Evolutionary conservation across 1,284 basidiomycete genomes (phyloP), one percentile per base, ranked within the genome.

Genomic region (Apiotrichum mycotoxinovorans): DNA sequence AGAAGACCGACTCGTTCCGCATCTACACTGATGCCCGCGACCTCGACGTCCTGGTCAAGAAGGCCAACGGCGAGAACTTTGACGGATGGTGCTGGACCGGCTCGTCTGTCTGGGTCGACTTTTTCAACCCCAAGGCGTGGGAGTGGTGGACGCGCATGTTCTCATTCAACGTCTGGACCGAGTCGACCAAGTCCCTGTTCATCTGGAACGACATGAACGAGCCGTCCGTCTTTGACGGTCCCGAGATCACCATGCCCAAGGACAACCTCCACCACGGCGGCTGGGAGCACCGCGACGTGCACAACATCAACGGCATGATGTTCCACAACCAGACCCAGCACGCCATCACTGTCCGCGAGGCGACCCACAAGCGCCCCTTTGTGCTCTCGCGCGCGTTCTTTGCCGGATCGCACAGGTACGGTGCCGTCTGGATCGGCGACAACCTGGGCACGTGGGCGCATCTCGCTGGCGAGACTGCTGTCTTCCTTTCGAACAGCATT

Each of bases 141-240:
- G 83, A 86, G 34, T 95, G 93, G 88, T 98, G 94, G 93, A 86
- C 83, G 58, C 79, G 80, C 14, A 81, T 94, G 60, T 96, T 94
- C 81, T 87, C 87, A 72, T 84, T 84, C 27, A 74, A 77, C 47
- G 69, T 78, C 34, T 82, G 79, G 76, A 74, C 75, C 61, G 77
- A 80, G 41, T 79, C 78, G 63, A 90, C 89, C 1, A 84, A 85
- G 47, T 85, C 86, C 66, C 83, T 97, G 12, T 87, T 87, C 71
- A 89, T 98, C 60, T 97, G 94, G 93, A 98, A 97, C 76, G 95
- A 98, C 74, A 98, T 98, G 95, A 98, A 97, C 72, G 95, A 98
- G 89, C 95, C 95, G 1, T 88, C 93, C 4, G 87, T 99, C 25
- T 98, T 99, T 81, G 95, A 97, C 66, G 96, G 95, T 0, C 96